phyloP scores from a whole-genome alignment of 768 basidiomycete genomes.

The Clitopilus hobsonii region DNA sequence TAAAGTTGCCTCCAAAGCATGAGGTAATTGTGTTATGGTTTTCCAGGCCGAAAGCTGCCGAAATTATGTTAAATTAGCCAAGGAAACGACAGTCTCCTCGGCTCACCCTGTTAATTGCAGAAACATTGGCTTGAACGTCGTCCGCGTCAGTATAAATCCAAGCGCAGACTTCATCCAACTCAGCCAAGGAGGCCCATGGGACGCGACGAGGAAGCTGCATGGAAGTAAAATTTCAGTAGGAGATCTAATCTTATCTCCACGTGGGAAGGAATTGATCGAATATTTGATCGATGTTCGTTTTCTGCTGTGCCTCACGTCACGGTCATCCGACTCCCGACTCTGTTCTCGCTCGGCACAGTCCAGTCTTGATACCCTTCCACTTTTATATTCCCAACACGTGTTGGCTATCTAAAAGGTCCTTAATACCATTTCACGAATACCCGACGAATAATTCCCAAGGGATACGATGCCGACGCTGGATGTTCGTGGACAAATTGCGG shows the following conservation, averaged over 20 bases:
- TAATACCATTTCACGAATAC: constrained; percentile 13
- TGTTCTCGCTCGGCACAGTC: background rate
- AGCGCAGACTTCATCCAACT: constrained; percentile 71
- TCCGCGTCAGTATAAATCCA: constrained; percentile 71
- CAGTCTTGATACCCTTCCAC: constrained; percentile 8
- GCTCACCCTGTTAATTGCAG: constrained; percentile 64
- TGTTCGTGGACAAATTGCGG: constrained; percentile 47
- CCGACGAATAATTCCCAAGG: background rate
- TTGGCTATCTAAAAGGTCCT: background rate
- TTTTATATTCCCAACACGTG: constrained; percentile 8
- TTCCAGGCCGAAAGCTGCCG: constrained; percentile 75
- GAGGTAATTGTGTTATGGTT: constrained; percentile 69
- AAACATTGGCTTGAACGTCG: constrained; percentile 47
- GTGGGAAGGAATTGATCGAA: constrained; percentile 1
- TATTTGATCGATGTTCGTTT: constrained; percentile 18
- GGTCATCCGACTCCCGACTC: constrained; percentile 1
- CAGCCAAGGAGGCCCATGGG: constrained; percentile 66
- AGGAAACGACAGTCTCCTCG: background rate
- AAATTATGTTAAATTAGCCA: constrained; percentile 8
- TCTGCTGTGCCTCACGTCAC: background rate
- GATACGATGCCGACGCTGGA: constrained; percentile 36
- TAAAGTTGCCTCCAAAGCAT: constrained; percentile 72
- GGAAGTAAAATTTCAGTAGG: background rate
- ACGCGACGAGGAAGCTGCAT: constrained; percentile 80
- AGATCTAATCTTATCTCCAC: constrained; percentile 16